Base-by-base conservation (phyloP, 306 rosid genomes). In the Cucurbita maxima region DNA sequence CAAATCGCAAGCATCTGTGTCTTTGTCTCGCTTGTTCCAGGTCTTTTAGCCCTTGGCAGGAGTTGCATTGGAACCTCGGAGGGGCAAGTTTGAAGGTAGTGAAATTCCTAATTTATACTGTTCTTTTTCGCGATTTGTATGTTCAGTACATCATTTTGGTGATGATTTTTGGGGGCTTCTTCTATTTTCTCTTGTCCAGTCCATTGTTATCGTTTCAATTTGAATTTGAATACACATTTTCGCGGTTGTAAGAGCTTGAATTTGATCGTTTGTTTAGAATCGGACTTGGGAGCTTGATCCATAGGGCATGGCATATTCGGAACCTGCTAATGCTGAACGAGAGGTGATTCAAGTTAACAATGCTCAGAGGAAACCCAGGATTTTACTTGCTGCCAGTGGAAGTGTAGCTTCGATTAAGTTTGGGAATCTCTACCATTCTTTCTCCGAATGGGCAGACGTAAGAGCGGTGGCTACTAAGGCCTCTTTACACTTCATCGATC, bases 341-440 rank as follows among this genome's bases (percentile, higher is more conserved):
- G 85, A 82, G 43, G 57, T 78, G 44, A 72, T 61, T 74, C 77
- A 58, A 47, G 73, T 75, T 45, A 86, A 74, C 59, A 63, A 68
- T 70, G 72, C 71, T n/a, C 72, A 79, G 0, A 86, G 90, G 76
- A 93, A 71, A 84, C 98, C 98, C 41, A 83, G 87, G 74, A 85
- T 93, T 80, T 85, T 88, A 73, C 90, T 93, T 54, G 92, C 88
- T 72, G 92, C 97, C 18, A 81, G 97, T 45, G 97, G 97, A 78
- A 80, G 97, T 77, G 89, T 87, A 52, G 88, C 91, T 62, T 82
- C 97, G 22, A 73, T 79, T 18, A 88, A 86, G 81, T 90, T 93
- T 66, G 84, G 89, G 9, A 70, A 79, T 61, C 75, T 90, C 15
- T 87, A 89, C 76, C 81, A 66, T 54, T 66, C 71, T 25, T 93